Evolutionary conservation across 2,329 filamentous ascomycete genomes (phyloP), one percentile per base, ranked within the genome.

Genomic region (Pestalotiopsis fici): DNA sequence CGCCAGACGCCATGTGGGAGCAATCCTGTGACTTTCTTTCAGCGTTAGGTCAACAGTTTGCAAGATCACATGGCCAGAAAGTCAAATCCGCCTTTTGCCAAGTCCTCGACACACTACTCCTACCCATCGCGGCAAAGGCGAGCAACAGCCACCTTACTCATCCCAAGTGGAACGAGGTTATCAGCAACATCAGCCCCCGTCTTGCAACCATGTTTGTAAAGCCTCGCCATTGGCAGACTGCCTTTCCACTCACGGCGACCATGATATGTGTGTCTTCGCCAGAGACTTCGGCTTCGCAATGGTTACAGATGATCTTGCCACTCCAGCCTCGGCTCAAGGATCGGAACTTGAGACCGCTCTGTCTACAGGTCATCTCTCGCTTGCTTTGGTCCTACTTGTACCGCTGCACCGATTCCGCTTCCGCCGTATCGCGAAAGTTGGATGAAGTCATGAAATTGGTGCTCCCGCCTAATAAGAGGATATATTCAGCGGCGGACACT

Each of bases 51-150:
- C 92, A 90, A 64, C 87, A 97, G 21, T 98, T 98, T 78, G 88
- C 90, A 65, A 91, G 90, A 72, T 93, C 93, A 4, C 95, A 98
- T 74, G 96, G 96, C 0, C 93, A 93, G 71, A 90, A 90, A 69
- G 90, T 98, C 75, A 99, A 99, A 79, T 92, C 95, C 72, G 93
- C 95, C 0, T 99, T 98, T 76, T 98, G 96, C 77, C 93, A 97
- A 74, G 90, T 97, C 25, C 87, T 99, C 64, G 93, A 97, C 74
- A 92, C 93, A 72, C 85, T 99, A 31, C 82, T 99, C 27, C 86
- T 98, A 15, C 94, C 95, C 1, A 91, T 99, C 63, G 95, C 95
- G 15, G 93, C 93, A 3, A 93, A 90, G 70, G 92, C 93, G 4
- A 91, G 86, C 66, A 88, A 88, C 72, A 90, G 87, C 61, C 93